phyloP scores from a whole-genome alignment of 2,329 filamentous ascomycete genomes.

The Microdochium trichocladiopsis region DNA sequence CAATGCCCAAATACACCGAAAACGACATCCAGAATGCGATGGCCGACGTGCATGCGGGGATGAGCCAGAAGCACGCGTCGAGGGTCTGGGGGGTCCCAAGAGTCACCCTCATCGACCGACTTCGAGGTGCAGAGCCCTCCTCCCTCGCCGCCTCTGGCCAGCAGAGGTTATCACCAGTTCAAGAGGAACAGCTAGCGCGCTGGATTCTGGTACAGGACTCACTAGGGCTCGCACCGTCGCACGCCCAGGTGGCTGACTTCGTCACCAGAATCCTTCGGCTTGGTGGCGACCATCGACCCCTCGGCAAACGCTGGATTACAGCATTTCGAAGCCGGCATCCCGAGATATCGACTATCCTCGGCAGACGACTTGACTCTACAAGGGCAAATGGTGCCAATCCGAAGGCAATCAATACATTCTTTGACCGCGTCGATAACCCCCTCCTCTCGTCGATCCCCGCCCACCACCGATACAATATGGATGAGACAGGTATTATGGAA shows the following conservation, averaged over 20 bases:
- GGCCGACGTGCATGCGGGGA: neutral
- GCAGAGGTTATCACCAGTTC: no score
- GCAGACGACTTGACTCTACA: neutral
- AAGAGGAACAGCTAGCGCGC: neutral
- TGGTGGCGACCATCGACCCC: neutral
- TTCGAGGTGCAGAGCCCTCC: neutral
- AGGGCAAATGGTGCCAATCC: slow-evolving; percentile 1
- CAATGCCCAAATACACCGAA: neutral
- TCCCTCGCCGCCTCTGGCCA: neutral
- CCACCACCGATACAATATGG: no score
- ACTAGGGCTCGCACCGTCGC: neutral
- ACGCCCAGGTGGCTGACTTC: neutral
- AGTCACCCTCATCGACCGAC: neutral
- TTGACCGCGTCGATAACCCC: neutral
- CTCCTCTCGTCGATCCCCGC: neutral
- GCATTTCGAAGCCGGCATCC: slow-evolving; percentile 1
- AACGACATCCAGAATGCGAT: neutral
- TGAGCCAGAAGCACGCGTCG: neutral
- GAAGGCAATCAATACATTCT: neutral
- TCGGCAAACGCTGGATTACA: slow-evolving; percentile 1
- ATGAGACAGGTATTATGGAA: slow-evolving; percentile 6
- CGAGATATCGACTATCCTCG: neutral
- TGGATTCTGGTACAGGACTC: neutral
- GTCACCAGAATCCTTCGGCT: no score
- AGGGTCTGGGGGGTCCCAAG: neutral